Conservation (phyloP, 164 flowering plant species). For the Stephania japonica region DNA sequence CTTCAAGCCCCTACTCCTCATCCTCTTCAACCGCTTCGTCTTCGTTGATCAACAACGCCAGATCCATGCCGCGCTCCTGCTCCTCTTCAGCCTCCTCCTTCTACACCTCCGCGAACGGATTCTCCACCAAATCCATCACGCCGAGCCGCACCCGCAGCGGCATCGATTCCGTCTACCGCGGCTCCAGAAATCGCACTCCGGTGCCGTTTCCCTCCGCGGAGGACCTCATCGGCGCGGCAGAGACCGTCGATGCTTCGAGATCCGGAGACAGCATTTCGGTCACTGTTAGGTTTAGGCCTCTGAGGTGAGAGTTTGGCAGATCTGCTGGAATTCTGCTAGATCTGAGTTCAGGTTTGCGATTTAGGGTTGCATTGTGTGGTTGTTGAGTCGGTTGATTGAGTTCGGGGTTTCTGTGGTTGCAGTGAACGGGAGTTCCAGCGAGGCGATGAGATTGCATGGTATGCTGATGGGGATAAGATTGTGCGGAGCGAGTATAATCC, state of each 20-base stretch:
- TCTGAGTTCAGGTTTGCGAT: conserved; percentile 21
- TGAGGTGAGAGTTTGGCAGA: conserved; percentile 60
- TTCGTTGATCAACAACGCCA: conserved; percentile 46
- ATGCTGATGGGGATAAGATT: conserved; percentile 85
- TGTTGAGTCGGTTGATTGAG: conserved; percentile 18
- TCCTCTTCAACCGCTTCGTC: conserved; percentile 54
- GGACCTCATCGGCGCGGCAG: conserved; percentile 38
- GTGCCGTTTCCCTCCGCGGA: conserved; percentile 42
- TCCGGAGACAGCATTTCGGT: conserved; percentile 81
- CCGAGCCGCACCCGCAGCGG: conserved; percentile 37
- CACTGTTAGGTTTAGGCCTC: conserved; percentile 83
- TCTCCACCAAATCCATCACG: conserved; percentile 56
- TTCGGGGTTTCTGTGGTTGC: conserved; percentile 24
- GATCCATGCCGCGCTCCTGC: conserved; percentile 63
- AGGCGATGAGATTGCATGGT: conserved; percentile 96
- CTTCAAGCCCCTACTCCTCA: conserved; percentile 61
- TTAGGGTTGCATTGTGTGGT: conserved; percentile 15
- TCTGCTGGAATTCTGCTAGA: conserved; percentile 35
- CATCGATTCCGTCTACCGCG: conserved; percentile 32
- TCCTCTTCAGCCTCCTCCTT: conserved; percentile 56
- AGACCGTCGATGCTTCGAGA: conserved; percentile 44
- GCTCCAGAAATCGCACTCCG: conserved; percentile 33
- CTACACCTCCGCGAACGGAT: conserved; percentile 34
- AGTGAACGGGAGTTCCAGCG: conserved; percentile 89
- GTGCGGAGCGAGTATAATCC: conserved; percentile 87